Evolutionary conservation across 2,329 filamentous ascomycete genomes (phyloP), one percentile per base, ranked within the genome.

Genomic region (Parascedosporium putredinis): DNA sequence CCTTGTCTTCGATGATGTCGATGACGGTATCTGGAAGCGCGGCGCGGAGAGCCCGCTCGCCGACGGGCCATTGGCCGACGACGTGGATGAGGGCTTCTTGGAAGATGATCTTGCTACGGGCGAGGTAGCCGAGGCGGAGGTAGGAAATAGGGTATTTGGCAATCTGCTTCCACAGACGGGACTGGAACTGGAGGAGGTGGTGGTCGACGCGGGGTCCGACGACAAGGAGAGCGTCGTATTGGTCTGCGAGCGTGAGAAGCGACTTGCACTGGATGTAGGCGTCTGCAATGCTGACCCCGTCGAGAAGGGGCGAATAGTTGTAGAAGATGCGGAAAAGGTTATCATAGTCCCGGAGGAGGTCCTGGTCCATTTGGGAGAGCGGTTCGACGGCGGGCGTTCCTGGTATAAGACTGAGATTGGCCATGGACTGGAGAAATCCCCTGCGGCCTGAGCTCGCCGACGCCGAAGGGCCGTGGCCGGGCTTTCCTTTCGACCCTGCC

Each of bases 271-370:
- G 88, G 40, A 93, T 83, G 62, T 96, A 96, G 22, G 90, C 89
- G 53, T 89, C 85, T 49, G 89, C 88, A 55, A 97, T 95, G 64
- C 93, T 95, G 64, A 93, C 76, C 23, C 79, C 78, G 66, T 95
- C 90, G 27, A 97, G 76, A 0, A 81, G 62, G 0, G 91, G 91
- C 0, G 88, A 72, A 63, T 94, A 87, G 65, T 96, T 95, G 74
- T 97, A 97, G 72, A 96, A 95, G 54, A 93, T 85, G 58, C 90
- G 86, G 64, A 97, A 94, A 20, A 97, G 76, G 64, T 96, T 96
- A 64, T 95, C 89, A 66, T 97, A 96, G 68, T 96, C 88, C 57
- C 88, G 86, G 44, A 96, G 75, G 20, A 89, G 76, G 55, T 94
- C 87, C 59, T 87, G 72, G 49, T 88, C 79, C 44, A 79, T 74